phyloP scores from a whole-genome alignment of 768 basidiomycete species.

The Ramaria sp. region DNA sequence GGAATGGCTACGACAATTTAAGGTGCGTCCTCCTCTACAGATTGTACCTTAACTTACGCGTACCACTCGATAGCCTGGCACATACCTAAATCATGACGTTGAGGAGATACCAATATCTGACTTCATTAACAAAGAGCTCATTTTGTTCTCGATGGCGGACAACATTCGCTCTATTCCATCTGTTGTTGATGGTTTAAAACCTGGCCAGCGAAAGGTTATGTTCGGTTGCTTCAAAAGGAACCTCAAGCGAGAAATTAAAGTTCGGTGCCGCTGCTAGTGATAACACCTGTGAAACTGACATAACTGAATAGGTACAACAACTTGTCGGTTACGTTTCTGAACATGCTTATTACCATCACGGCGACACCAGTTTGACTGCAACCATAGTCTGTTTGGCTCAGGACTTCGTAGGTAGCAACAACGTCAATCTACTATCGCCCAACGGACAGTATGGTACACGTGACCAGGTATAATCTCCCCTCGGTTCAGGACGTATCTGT shows the following conservation, averaged over 20 bases:
- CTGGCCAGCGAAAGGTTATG: constrained; percentile 93
- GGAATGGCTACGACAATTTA: constrained; percentile 94
- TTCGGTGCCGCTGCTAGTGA: constrained; percentile 15
- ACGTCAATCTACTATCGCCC: constrained; percentile 78
- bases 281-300: not conserved
- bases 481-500: not conserved
- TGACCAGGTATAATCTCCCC: constrained; percentile 17
- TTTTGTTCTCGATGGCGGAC: constrained; percentile 98
- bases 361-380: constrained; percentile 74
- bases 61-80: constrained; percentile 59
- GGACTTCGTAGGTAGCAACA: constrained; percentile 91
- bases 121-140: constrained; percentile 96
- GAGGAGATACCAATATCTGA: constrained; percentile 82
- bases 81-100: constrained; percentile 81
- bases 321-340: constrained; percentile 92
- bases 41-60: not conserved
- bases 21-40: constrained; percentile 32
- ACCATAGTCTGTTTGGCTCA: constrained; percentile 95
- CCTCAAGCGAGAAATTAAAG: constrained; percentile 86
- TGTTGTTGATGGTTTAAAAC: constrained; percentile 88
- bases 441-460: constrained; percentile 96
- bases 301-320: constrained; percentile 63
- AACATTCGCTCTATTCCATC: constrained; percentile 97
- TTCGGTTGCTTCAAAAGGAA: constrained; percentile 96
- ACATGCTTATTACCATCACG: constrained; percentile 94